Percentiles rank a stretch among this genome's conserved stretches.
Conservation (phyloP, 1,139 yeast species). For the Suhomyces panamericanus region DNA sequence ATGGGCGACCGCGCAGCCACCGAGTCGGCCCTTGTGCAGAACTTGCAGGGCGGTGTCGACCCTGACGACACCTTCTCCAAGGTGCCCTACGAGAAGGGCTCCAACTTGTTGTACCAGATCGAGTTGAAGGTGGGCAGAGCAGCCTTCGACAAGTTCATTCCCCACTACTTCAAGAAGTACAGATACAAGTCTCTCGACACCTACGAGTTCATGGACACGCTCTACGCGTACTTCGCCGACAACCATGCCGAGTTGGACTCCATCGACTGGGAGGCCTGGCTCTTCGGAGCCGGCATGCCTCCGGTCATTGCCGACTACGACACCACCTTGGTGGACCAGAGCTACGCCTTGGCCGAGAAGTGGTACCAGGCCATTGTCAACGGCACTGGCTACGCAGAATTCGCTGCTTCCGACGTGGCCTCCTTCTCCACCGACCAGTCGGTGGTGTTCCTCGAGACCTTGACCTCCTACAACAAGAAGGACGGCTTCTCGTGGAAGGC, state of each 20-base stretch:
- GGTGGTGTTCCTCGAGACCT: slow-evolving; percentile 73
- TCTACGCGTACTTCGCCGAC: slow-evolving; percentile 61
- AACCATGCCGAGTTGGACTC: slow-evolving; percentile 53
- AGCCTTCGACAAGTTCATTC: slow-evolving; percentile 76
- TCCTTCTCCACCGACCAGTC: slow-evolving; percentile 72
- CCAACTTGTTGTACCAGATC: slow-evolving; percentile 70
- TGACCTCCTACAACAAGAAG: slow-evolving; percentile 40
- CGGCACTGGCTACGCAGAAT: slow-evolving; percentile 16
- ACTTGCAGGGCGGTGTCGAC: slow-evolving; percentile 63
- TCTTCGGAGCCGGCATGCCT: slow-evolving; percentile 81
- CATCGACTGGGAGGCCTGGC: slow-evolving; percentile 86
- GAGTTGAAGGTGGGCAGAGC: slow-evolving; percentile 64
- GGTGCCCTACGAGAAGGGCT: slow-evolving; percentile 92
- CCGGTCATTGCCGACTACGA: slow-evolving; percentile 76
- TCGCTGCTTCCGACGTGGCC: slow-evolving; percentile 45
- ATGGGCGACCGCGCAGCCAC: slow-evolving; percentile 56
- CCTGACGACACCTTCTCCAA: slow-evolving; percentile 90
- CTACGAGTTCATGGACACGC: slow-evolving; percentile 72
- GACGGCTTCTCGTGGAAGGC: slow-evolving; percentile 39
- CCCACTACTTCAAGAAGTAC: slow-evolving; percentile 70
- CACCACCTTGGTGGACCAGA: slow-evolving; percentile 73
- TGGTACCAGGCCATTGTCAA: slow-evolving; percentile 53
- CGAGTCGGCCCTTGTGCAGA: slow-evolving; percentile 68
- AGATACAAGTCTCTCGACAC: slow-evolving; percentile 75
- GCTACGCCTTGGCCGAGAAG: slow-evolving; percentile 60